A percentile compares a stretch with the other conserved stretches of the same genome.
These are phyloP conservation scores for Talaromyces amestolkiae DNA, from an alignment of 2,329 filamentous ascomycete genomes.

Conservation along the genomic window DNA sequence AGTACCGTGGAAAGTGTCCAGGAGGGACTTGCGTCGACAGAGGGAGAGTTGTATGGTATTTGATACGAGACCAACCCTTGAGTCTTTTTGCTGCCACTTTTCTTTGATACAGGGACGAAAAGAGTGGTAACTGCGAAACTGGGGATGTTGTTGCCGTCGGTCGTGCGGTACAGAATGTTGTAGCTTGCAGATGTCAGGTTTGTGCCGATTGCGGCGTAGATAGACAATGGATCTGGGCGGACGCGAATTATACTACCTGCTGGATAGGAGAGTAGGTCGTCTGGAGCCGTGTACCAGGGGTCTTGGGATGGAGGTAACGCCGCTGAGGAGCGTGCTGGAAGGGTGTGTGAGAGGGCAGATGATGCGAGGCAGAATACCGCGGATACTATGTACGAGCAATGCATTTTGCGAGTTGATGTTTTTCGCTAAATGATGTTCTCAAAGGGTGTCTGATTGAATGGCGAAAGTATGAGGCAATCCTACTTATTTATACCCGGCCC, in stretches of 20 bases:
- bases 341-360: not conserved
- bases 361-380: not conserved
- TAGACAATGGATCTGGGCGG: slow-evolving; percentile 2
- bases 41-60: slow-evolving; percentile 14
- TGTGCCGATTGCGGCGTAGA: slow-evolving; percentile 4
- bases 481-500: not conserved
- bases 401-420: not conserved
- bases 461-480: too few relatives aligned
- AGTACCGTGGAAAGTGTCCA: slow-evolving; percentile 1
- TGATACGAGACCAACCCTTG: slow-evolving; percentile 9
- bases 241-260: slow-evolving; percentile 10
- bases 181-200: slow-evolving; percentile 13
- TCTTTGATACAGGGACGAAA: not conserved
- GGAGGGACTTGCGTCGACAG: slow-evolving; percentile 14
- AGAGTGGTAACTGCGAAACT: slow-evolving; percentile 12
- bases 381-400: not conserved
- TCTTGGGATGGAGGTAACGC: slow-evolving; percentile 10
- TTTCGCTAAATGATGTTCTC: not conserved
- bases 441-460: not conserved
- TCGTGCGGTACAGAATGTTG: slow-evolving; percentile 18
- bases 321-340: not conserved
- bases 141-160: slow-evolving; percentile 6
- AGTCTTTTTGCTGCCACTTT: not conserved
- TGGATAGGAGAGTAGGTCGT: not conserved
- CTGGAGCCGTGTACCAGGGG: slow-evolving; percentile 17